Evolutionary conservation across 75 land plant species (phyloP), one percentile per base, ranked within the genome.

Genomic region (Selaginella tamariscina): DNA sequence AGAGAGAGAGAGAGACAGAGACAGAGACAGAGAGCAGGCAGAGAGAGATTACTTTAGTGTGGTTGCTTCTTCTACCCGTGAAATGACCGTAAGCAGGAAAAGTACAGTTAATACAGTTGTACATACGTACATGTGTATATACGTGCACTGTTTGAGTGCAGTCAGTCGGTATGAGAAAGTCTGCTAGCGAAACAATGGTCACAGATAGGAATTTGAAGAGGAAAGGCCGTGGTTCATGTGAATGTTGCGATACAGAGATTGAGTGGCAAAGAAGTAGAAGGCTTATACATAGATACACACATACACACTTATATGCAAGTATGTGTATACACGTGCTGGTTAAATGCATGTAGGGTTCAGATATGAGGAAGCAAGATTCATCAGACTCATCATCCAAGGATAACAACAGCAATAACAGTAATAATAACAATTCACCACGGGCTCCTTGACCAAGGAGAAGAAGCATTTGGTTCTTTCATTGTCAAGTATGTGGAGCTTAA

Each of bases 391-490:
- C 31, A 30, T 21, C 28, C 2, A 2, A 2, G 32, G 29, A 70
- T 27, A 22, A 27, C 33, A 27, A 20, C 33, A 33, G 21, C 9
- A 8, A 24, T 31, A 27, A 28, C 26, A 24, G 30, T 27, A 29
- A 24, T 31, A 29, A 56, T 1, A 1, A 2, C 2, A 18, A 0
- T 57, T 27, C 66, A 22, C 9, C 27, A 18, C 63, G 30, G 23
- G 59, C 55, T 49, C 2, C 72, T 30, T 31, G 72, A 65, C 1
- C 28, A 32, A 33, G 72, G 63, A 64, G 66, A 66, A 24, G 72
- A 66, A 21, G 72, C 72, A n/a, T 70, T 70, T 1, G 68, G 72
- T 24, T 70, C 72, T 0, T 70, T 70, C 29, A 29, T 70, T 20
- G 18, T n/a, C n/a, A n/a, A n/a, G n/a, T n/a, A n/a, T n/a, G n/a